phyloP scores from a whole-genome alignment of 2,329 filamentous ascomycete genomes.

The Xylaria sp. region DNA sequence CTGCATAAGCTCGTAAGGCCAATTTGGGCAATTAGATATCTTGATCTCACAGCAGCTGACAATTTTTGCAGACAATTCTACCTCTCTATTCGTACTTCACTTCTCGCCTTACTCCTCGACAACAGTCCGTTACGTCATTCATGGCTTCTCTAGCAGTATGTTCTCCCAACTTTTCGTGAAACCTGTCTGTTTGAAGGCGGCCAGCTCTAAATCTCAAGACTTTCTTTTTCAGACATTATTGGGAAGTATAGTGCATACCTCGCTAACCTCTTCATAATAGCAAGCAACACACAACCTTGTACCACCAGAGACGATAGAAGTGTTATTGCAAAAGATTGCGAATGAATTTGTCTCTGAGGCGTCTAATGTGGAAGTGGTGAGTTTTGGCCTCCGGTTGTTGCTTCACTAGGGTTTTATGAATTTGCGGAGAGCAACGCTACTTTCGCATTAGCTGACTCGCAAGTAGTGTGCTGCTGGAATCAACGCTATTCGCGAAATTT shows the following conservation, averaged over 20 bases:
- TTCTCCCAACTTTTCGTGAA: background rate
- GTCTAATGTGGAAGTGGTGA: conserved; percentile 80
- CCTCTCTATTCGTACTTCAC: conserved; percentile 96
- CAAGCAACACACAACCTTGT: conserved; percentile 92
- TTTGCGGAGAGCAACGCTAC: background rate
- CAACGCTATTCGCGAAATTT: conserved; percentile 95
- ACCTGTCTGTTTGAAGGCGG: background rate
- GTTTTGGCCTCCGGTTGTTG: conserved; percentile 9
- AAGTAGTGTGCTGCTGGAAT: conserved; percentile 74
- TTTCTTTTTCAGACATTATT: background rate
- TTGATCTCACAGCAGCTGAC: conserved; percentile 52
- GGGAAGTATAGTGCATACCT: background rate
- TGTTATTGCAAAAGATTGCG: conserved; percentile 91
- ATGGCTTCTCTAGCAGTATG: conserved; percentile 80
- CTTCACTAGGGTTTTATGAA: background rate
- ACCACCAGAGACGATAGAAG: conserved; percentile 90
- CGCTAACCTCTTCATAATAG: conserved; percentile 16
- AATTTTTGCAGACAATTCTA: conserved; percentile 70
- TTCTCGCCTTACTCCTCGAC: conserved; percentile 87
- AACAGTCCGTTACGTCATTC: conserved; percentile 91
- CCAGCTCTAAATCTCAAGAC: background rate
- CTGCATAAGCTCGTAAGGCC: conserved; percentile 73
- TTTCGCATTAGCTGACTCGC: conserved; percentile 14
- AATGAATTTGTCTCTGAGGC: conserved; percentile 99
- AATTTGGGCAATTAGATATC: background rate